Evolutionary conservation across 2,329 filamentous ascomycete genomes (phyloP), one percentile per base, ranked within the genome.

Genomic region (Xylariaceae sp.): DNA sequence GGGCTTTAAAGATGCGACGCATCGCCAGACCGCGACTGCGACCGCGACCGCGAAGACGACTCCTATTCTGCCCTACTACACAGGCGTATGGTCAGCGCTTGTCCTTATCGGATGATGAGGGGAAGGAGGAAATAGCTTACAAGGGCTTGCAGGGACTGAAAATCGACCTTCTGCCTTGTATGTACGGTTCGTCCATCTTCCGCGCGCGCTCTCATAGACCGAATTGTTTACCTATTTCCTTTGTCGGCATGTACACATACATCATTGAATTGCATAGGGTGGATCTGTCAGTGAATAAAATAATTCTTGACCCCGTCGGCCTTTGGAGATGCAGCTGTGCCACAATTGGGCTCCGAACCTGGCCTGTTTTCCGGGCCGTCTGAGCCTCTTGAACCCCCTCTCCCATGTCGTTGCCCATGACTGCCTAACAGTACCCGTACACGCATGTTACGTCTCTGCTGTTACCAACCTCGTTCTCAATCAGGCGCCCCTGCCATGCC

Each of bases 201-300:
- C 59, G 62, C 66, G 64, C 65, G 64, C 65, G 64, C 60, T 63
- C 58, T 59, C 62, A 65, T 64, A 67, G 65, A 67, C 64, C 64
- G 53, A 65, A 56, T 59, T 60, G 51, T 63, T 61, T 61, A 37
- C 35, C 58, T 52, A 34, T 58, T 68, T 63, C 69, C 61, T 66
- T 69, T 68, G 63, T 69, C 63, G 66, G 63, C 66, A 63, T 71
- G 69, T 71, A 71, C 69, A 66, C 58, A 61, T 62, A 61, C 66
- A 69, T 65, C 67, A 65, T 64, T 57, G 62, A 63, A 68, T 66
- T 66, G 65, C 64, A 66, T 65, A 63, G 60, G 59, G 62, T 60
- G 59, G 62, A 59, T 59, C 10, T 63, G 54, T 53, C 51, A 55
- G 60, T 62, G 58, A 66, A 66, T 66, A 62, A 60, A 66, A 57